phyloP scores from a whole-genome alignment of 2,329 filamentous ascomycete species.

The Neofusicoccum laricinum region DNA sequence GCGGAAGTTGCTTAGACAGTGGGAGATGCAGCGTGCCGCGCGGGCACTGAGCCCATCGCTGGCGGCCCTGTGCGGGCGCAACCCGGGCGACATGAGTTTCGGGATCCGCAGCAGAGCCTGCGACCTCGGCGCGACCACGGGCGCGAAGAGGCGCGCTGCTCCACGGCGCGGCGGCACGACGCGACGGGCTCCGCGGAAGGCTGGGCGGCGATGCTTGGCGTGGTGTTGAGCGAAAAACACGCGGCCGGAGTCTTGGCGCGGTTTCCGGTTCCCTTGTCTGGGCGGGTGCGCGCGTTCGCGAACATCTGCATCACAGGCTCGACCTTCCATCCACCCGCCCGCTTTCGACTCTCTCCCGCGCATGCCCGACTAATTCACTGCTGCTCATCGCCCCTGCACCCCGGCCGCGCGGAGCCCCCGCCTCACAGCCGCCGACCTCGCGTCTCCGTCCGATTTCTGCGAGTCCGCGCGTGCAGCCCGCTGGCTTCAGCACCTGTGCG shows the following conservation, averaged over 20 bases:
- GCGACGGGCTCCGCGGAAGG: no score
- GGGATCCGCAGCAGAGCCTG: no score
- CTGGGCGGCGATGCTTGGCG: constrained; percentile 1
- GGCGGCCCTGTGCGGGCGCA: no score
- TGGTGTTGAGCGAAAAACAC: constrained; percentile 13
- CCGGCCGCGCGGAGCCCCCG: neutral
- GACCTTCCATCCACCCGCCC: neutral
- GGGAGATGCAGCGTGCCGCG: no score
- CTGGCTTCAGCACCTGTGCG: constrained; percentile 20
- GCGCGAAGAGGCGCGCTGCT: no score
- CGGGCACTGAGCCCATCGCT: no score
- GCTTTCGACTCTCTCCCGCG: neutral
- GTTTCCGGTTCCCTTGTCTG: neutral
- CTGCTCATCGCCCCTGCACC: neutral
- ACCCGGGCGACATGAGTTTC: no score
- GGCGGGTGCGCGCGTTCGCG: constrained; percentile 5
- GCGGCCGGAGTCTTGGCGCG: constrained; percentile 8
- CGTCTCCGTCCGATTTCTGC: neutral
- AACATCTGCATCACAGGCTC: constrained; percentile 10
- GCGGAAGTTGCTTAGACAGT: no score
- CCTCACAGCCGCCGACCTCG: neutral
- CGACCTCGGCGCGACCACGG: no score
- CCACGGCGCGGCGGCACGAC: no score
- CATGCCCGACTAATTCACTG: neutral
- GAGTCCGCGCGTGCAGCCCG: constrained; percentile 20